phyloP scores from a whole-genome alignment of 345 rosid genomes.

The Combretum micranthum region DNA sequence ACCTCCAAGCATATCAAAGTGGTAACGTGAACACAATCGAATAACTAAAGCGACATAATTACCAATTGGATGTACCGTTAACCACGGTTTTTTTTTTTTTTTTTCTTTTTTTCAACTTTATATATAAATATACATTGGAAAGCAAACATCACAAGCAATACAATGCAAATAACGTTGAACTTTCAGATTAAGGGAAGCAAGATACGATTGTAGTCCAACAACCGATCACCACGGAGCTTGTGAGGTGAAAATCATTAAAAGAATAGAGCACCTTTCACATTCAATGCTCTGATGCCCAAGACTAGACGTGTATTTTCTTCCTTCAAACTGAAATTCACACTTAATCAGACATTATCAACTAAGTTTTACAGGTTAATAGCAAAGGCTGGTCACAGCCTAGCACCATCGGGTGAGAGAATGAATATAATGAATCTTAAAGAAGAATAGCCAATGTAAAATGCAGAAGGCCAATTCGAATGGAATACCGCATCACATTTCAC shows the following conservation, averaged over 20 bases:
- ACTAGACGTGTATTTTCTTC: background rate
- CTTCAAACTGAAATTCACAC: background rate
- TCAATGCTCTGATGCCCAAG: conserved; percentile 1
- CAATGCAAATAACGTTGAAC: too few relatives aligned
- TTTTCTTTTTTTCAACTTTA: too few relatives aligned
- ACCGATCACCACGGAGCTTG: background rate
- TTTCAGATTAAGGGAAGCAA: too few relatives aligned
- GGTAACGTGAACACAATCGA: too few relatives aligned
- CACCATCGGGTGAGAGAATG: conserved; percentile 1
- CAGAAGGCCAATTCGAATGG: conserved; percentile 14
- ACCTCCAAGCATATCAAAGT: too few relatives aligned
- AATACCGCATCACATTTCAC: conserved; percentile 15
- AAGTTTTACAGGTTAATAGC: conserved; percentile 1
- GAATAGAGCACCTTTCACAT: conserved; percentile 4
- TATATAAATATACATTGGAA: too few relatives aligned
- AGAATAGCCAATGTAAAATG: conserved; percentile 26
- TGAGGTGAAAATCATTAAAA: background rate
- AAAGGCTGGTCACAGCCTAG: background rate
- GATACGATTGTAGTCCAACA: too few relatives aligned
- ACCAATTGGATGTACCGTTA: too few relatives aligned
- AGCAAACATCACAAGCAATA: too few relatives aligned
- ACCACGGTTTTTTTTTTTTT: too few relatives aligned
- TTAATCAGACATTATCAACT: background rate
- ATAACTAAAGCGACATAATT: too few relatives aligned
- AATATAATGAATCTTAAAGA: conserved; percentile 31